Conservation (phyloP, 176 grass and related monocot species). For the Hordeum vulgare region MorexV3_pseudomolecules_assembly NC_058520.1:287431310-287431809, state of each 20-base stretch:
- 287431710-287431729: constrained; percentile 96
- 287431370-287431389: constrained; percentile 31
- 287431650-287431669: constrained; percentile 96
- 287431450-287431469: constrained; percentile 35
- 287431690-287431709: constrained; percentile 91
- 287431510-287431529: constrained; percentile 97
- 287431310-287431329: constrained; percentile 42
- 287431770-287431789: constrained; percentile 97
- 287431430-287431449: constrained; percentile 56
- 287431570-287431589: constrained; percentile 75
- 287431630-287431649: constrained; percentile 94
- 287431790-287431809: constrained; percentile 92
- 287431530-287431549: constrained; percentile 81
- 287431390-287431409: constrained; percentile 11
- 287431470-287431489: constrained; percentile 77
- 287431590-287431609: constrained; percentile 92
- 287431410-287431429: constrained; percentile 48
- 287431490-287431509: constrained; percentile 94
- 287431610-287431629: constrained; percentile 92
- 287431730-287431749: constrained; percentile 91
- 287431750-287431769: constrained; percentile 98
- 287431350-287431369: constrained; percentile 27
- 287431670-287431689: constrained; percentile 84
- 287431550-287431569: constrained; percentile 85
- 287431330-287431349: constrained; percentile 56